phyloP scores from a whole-genome alignment of 345 rosid species.

The Camelina hispida region DNA sequence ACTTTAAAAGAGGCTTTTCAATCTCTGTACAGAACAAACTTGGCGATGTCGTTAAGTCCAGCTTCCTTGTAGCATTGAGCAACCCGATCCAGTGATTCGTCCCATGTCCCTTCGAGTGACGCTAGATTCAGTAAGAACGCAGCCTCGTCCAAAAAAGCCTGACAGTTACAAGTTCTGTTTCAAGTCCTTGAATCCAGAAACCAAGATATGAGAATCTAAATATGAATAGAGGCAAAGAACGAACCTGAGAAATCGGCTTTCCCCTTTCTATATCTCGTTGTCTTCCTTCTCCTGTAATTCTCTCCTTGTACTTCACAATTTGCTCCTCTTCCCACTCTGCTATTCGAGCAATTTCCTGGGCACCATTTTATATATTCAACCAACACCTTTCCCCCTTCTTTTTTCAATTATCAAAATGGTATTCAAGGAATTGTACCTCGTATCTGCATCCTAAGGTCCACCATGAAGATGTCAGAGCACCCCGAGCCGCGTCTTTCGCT shows the following conservation, averaged over 20 bases:
- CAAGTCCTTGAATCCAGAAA: slow-evolving; percentile 19
- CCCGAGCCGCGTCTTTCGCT: slow-evolving; percentile 95
- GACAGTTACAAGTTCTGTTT: slow-evolving; percentile 33
- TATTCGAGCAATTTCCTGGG: slow-evolving; percentile 64
- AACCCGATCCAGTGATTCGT: slow-evolving; percentile 56
- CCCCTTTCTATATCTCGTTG: slow-evolving; percentile 73
- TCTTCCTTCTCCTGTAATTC: slow-evolving; percentile 69
- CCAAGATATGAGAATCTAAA: slow-evolving; percentile 15
- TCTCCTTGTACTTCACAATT: slow-evolving; percentile 72
- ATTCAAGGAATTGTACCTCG: slow-evolving; percentile 48
- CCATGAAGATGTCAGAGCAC: slow-evolving; percentile 90
- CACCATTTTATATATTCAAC: slow-evolving; percentile 19
- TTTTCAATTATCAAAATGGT: background rate
- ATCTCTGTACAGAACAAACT: slow-evolving; percentile 61
- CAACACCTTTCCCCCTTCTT: background rate
- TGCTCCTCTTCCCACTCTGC: slow-evolving; percentile 89
- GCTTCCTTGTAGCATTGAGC: slow-evolving; percentile 75
- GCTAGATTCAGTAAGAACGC: slow-evolving; percentile 83
- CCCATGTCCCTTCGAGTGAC: slow-evolving; percentile 88
- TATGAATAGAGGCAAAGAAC: slow-evolving; percentile 9
- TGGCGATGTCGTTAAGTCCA: slow-evolving; percentile 67
- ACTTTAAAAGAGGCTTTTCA: slow-evolving; percentile 38
- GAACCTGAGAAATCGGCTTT: slow-evolving; percentile 75
- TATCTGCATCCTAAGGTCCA: slow-evolving; percentile 91
- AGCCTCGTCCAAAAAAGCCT: slow-evolving; percentile 74